A percentile compares a stretch with the other conserved stretches of the same genome.
phyloP scores from a whole-genome alignment of 2,329 filamentous ascomycete genomes.

The Colletotrichum ledebouriae region DNA sequence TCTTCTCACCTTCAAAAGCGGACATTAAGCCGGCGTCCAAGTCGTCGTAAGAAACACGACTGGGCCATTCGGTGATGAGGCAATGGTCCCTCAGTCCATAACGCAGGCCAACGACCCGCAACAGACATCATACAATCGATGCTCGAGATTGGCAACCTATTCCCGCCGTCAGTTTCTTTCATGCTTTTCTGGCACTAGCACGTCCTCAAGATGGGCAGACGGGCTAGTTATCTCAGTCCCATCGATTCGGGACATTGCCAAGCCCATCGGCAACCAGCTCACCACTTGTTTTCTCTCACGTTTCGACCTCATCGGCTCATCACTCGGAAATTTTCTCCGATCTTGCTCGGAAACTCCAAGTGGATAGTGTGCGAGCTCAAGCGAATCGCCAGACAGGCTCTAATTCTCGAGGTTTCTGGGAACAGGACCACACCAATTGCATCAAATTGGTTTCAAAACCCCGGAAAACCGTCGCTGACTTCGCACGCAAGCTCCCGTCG shows the following conservation, averaged over 20 bases:
- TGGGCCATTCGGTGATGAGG: neutral
- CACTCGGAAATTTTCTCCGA: neutral
- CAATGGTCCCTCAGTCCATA: neutral
- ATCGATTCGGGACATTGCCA: constrained; percentile 13
- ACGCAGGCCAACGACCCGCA: constrained; percentile 6
- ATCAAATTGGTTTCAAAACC: too few relatives aligned
- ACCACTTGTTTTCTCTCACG: constrained; percentile 22
- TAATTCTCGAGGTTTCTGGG: neutral
- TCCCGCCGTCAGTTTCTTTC: neutral
- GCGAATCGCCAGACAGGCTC: constrained; percentile 1
- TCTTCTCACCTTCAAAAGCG: neutral
- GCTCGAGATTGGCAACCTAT: constrained; percentile 6
- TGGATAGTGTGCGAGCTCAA: constrained; percentile 1
- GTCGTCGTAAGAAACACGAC: neutral
- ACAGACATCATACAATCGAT: constrained; percentile 17
- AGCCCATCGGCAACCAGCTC: constrained; percentile 11
- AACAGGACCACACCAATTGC: neutral
- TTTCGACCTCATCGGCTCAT: constrained; percentile 9
- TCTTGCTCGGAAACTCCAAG: neutral
- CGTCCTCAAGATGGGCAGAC: neutral
- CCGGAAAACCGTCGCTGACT: too few relatives aligned
- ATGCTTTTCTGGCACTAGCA: too few relatives aligned
- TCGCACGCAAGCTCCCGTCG: too few relatives aligned
- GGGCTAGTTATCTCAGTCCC: neutral
- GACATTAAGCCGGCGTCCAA: neutral